These are phyloP conservation scores for Phytophthora syringae DNA, from an alignment of 352 stramenopile genomes.

Conservation along the genomic window DNA sequence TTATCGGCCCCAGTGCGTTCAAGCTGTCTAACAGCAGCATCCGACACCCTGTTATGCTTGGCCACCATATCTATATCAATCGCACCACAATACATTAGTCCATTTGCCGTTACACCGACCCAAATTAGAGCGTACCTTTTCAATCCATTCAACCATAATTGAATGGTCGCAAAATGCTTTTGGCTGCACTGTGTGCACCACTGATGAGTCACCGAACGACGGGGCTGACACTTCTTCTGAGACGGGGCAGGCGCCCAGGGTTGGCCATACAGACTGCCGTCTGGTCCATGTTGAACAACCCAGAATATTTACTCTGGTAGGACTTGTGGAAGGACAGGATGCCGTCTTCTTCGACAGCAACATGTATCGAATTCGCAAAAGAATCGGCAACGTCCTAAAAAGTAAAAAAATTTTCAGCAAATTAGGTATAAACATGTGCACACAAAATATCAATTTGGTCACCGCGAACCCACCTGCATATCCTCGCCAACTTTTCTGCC, in stretches of 20 bases:
- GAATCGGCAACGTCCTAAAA: neutral
- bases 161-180: slow-evolving; percentile 4
- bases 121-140: neutral
- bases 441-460: too few relatives aligned
- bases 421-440: neutral
- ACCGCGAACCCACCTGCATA: too few relatives aligned
- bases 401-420: slow-evolving; percentile 10
- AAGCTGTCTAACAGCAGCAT: too few relatives aligned
- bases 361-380: too few relatives aligned
- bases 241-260: too few relatives aligned
- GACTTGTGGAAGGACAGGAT: neutral
- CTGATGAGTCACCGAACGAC: too few relatives aligned
- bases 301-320: neutral
- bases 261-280: too few relatives aligned
- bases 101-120: too few relatives aligned
- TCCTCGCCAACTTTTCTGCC: too few relatives aligned
- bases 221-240: too few relatives aligned
- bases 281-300: slow-evolving; percentile 6
- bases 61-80: neutral
- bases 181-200: neutral
- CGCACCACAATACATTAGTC: too few relatives aligned
- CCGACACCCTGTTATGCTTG: too few relatives aligned
- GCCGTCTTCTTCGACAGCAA: neutral
- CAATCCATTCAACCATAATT: slow-evolving; percentile 4
- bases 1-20: neutral